Base-by-base conservation (phyloP, 1,284 basidiomycete species). In the Phaffia rhodozyma region DNA sequence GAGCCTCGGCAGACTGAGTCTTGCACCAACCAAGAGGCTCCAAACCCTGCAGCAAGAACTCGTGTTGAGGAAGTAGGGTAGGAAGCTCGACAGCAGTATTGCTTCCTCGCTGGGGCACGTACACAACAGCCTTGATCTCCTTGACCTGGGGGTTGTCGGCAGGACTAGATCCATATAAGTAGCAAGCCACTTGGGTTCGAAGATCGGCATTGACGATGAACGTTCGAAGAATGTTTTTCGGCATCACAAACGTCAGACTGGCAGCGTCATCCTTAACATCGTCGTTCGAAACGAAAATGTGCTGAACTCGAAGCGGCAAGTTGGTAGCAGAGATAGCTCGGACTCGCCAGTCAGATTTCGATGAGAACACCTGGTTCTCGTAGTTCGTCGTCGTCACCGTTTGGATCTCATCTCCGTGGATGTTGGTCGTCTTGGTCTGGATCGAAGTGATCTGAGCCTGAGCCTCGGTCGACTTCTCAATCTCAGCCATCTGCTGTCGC, bases 271-370 rank as follows among this genome's bases (percentile, higher is more conserved):
- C 96, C 75, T 93, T 93, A 72, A 98, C 92, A 73, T 98, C 93
- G 72, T 98, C 76, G 73, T 97, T 98, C 55, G 92, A 96, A 50
- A 99, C 96, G 75, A 97, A 97, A 75, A 97, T 93, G 74, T 98
- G 92, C 75, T 97, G 94, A 66, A 97, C 82, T 72, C 96, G 90
- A 60, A 99, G 85, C 21, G 94, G 86, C 67, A 99, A 82, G 76
- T 98, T 93, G 52, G 93, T 98, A 0, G 96, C 89, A 6, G 89
- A 91, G 70, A 97, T 93, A 21, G 93, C 93, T 66, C 93, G 86
- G 25, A 96, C 88, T 70, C 96, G 89, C 96, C 96, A 99, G 76
- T 99, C 96, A 18, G 93, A 97, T 80, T 99, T 98, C 79, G 87
- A 91, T 74, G 89, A 92, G 79, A 98, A 98, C 29, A 91, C 87